Evolutionary conservation across 768 basidiomycete species (phyloP), one percentile per base, ranked within the genome.

Genomic region (Xerocomellus chrysenteron): DNA sequence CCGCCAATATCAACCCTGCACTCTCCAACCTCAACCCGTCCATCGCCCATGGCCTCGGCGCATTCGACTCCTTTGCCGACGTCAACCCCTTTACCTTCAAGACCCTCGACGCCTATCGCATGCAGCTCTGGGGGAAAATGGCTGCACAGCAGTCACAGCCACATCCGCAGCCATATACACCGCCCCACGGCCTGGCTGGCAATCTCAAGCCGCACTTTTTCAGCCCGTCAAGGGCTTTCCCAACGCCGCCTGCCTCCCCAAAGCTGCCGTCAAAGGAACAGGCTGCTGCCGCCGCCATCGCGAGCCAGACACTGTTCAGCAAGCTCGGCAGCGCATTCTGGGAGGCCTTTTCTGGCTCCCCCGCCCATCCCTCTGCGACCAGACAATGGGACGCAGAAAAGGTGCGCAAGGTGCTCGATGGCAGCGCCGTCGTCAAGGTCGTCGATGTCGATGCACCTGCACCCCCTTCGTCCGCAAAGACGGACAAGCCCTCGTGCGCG

Each of bases 101-200:
- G 78, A 85, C 82, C 2, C 76, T 95, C 61, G 93, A 95, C 73
- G 82, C 86, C 68, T 88, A 88, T 68, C 82, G 94, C 41, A 94
- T 94, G 90, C 94, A 96, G 58, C 78, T 97, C 0, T 96, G 94
- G 94, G 83, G 86, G 35, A 84, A 88, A 74, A 90, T 96, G 85
- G 92, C 92, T 0, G 80, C 84, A 33, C 92, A 92, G 62, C 88
- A 83, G 0, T 68, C 75, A 56, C 81, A 76, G 59, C 62, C 77
- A 42, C 50, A 68, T 44, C 47, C 43, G 3, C 53, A 57, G 5
- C 42, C 50, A 54, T 63, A 63, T 57, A 64, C 60, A 46, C 64
- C 60, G 53, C 67, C 68, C 4, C 54, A 73, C 0, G 76, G 78
- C 5, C 68, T 83, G 32, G 78, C 81, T 1, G 67, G 71, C 10